phyloP scores from a whole-genome alignment of 345 rosid genomes.

The Boechera divaricarpa region DNA sequence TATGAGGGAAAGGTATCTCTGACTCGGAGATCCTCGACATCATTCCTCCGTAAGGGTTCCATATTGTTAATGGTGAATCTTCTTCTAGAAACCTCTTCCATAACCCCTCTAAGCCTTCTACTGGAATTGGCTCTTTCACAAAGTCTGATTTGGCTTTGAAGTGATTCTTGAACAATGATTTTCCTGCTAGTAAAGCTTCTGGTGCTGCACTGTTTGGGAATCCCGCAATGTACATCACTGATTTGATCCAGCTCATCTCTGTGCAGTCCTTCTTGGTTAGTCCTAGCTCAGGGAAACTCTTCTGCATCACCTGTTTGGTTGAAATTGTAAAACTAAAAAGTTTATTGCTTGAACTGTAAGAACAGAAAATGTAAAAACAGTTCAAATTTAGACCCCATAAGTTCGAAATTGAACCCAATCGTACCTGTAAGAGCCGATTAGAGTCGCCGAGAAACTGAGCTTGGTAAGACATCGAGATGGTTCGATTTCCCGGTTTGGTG shows the following conservation, averaged over 20 bases:
- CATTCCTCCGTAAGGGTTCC: conserved; percentile 50
- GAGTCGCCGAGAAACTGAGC: conserved; percentile 62
- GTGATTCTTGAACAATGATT: conserved; percentile 55
- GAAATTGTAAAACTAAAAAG: neutral
- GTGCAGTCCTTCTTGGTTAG: conserved; percentile 54
- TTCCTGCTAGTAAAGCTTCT: conserved; percentile 59
- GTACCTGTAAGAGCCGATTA: conserved; percentile 46
- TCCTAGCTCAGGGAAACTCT: conserved; percentile 70
- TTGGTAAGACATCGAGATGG: conserved; percentile 50
- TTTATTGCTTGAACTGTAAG: neutral
- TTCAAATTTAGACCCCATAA: conserved; percentile 9
- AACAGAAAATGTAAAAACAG: neutral
- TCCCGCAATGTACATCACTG: conserved; percentile 66
- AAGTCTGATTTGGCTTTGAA: conserved; percentile 82
- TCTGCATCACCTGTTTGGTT: conserved; percentile 52
- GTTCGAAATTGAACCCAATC: neutral
- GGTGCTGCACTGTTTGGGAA: conserved; percentile 54
- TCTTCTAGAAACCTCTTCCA: conserved; percentile 41
- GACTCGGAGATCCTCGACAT: conserved; percentile 43
- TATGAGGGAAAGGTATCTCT: conserved; percentile 48
- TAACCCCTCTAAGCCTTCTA: conserved; percentile 40
- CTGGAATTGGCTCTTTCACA: conserved; percentile 52
- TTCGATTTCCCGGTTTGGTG: conserved; percentile 30
- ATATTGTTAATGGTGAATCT: conserved; percentile 37
- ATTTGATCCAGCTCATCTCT: conserved; percentile 69